Evolutionary conservation across 345 rosid species (phyloP), one percentile per base, ranked within the genome.

Genomic region (Salix suchowensis): DNA sequence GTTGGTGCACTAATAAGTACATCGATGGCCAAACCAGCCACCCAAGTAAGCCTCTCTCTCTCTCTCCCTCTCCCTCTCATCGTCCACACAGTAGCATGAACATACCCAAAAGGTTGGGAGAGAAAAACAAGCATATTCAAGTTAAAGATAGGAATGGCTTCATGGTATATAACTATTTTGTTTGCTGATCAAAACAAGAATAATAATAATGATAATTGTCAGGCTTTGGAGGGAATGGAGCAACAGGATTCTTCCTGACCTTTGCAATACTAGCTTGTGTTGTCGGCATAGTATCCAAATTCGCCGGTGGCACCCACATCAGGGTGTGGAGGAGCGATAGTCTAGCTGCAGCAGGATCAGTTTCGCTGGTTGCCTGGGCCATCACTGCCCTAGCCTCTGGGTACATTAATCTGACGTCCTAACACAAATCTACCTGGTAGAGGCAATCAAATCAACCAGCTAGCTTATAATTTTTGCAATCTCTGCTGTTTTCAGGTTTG

Each of bases 221-320:
- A 90, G 97, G 99, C 81, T 89, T 96, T 37, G 97, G 94, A 66
- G 97, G 94, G 30, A 93, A 93, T 39, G 99, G 96, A 52, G 99
- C 98, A 42, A 96, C 99, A 0, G 76, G 81, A 69, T 89, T 96
- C 74, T 96, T 93, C 83, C 72, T 96, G 79, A 81, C 83, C 7
- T 91, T 96, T 54, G 70, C 94, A 0, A 81, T 91, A 0, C 68
- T 89, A 74, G 96, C 98, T 0, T 86, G 88, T 0, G 96, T 93
- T 36, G 70, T 87, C 26, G 99, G 98, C 2, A 66, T 93, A 70
- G 88, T 80, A 0, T 93, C 98, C 1, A 96, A 96, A 81, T 75
- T 92, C 13, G 87, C 90, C 0, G 97, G 96, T 14, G 92, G 88
- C 14, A 84, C 80, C 74, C 99, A 92, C 82, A 86, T 93, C 70